These are phyloP conservation scores for Aspergillus ochraceus DNA, from an alignment of 2,329 filamentous ascomycete genomes.

Conservation along the genomic window DNA sequence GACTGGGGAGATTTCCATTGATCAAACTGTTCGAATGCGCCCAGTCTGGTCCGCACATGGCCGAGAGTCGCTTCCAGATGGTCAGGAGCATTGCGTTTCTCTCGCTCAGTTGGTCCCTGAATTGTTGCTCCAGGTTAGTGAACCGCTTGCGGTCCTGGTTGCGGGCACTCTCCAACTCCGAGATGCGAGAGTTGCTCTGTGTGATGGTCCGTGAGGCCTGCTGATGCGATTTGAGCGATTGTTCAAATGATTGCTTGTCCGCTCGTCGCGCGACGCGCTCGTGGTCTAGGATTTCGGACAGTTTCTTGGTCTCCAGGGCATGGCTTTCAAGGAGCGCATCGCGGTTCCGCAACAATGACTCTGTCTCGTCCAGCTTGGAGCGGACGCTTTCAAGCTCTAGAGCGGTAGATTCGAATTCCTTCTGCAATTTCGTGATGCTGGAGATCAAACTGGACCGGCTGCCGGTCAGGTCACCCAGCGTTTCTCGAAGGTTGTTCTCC, in stretches of 20 bases:
- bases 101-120: constrained; percentile 84
- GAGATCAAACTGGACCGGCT: constrained; percentile 82
- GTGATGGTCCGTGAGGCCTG: constrained; percentile 83
- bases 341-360: constrained; percentile 83
- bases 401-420: constrained; percentile 80
- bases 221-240: constrained; percentile 81
- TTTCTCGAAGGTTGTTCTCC: constrained; percentile 82
- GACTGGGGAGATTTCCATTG: constrained; percentile 79
- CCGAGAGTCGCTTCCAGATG: constrained; percentile 87
- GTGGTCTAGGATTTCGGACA: constrained; percentile 86
- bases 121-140: constrained; percentile 71
- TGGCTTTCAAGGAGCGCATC: constrained; percentile 86
- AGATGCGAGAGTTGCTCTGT: constrained; percentile 78
- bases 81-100: constrained; percentile 83
- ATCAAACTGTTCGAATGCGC: constrained; percentile 84
- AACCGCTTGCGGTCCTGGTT: constrained; percentile 77
- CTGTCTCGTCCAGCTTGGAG: constrained; percentile 80
- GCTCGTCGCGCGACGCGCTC: constrained; percentile 82
- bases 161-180: constrained; percentile 80
- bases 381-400: constrained; percentile 79
- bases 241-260: constrained; percentile 85
- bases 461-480: constrained; percentile 82
- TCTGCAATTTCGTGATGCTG: constrained; percentile 82
- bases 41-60: constrained; percentile 89
- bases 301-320: constrained; percentile 78